A percentile compares a stretch with the other conserved stretches of the same genome.
Evolutionary conservation across 768 basidiomycete genomes (phyloP).

Genomic region (Leccinum aurantiacum): DNA sequence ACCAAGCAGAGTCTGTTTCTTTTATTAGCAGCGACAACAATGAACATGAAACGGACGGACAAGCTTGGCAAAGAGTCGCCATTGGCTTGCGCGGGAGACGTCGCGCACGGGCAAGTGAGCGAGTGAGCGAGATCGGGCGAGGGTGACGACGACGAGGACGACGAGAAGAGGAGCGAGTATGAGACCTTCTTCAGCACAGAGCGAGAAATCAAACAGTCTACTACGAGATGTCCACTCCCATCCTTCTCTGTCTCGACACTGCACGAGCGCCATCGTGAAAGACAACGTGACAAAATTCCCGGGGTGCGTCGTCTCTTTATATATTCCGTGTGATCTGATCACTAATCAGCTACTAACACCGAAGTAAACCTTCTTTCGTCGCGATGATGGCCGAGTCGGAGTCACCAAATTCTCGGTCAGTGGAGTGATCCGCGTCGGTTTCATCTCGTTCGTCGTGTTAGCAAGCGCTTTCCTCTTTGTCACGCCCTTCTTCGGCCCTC

Average conservation of each 20-base stretch:
- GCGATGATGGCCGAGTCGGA: neutral
- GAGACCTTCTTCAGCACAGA: slow-evolving; percentile 78
- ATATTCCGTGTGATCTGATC: neutral
- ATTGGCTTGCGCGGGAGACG: slow-evolving; percentile 47
- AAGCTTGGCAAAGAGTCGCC: slow-evolving; percentile 60
- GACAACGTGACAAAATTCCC: neutral
- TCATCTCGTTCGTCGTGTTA: neutral
- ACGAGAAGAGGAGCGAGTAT: slow-evolving; percentile 55
- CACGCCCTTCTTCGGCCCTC: neutral
- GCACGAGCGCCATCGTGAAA: slow-evolving; percentile 33
- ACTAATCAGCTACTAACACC: neutral
- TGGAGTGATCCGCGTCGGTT: neutral
- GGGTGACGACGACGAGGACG: slow-evolving; percentile 42
- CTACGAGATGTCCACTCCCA: slow-evolving; percentile 59
- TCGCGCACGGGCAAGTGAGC: slow-evolving; percentile 25
- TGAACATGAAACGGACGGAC: slow-evolving; percentile 42
- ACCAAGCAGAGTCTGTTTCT: slow-evolving; percentile 45
- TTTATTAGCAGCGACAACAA: neutral
- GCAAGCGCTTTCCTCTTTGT: neutral
- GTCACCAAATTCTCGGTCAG: neutral
- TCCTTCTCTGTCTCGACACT: slow-evolving; percentile 60
- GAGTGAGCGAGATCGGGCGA: slow-evolving; percentile 39
- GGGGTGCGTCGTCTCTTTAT: neutral
- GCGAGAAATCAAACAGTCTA: slow-evolving; percentile 73
- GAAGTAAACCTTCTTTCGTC: neutral